Evolutionary conservation across 1,284 basidiomycete genomes (phyloP).

Genomic region (Sanghuangporus weigelae): DNA sequence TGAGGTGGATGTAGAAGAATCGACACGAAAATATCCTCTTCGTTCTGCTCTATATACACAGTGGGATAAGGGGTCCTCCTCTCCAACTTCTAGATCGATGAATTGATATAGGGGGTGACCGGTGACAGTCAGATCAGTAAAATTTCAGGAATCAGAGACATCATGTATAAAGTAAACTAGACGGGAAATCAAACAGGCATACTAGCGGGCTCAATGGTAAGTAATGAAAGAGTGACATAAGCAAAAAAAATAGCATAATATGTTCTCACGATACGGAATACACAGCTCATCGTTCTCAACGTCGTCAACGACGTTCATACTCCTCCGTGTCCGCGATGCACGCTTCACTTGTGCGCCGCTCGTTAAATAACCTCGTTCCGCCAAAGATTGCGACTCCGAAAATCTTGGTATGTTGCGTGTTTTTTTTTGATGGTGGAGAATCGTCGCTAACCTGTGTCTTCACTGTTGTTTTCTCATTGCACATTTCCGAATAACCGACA

Average conservation of each 20-base stretch:
- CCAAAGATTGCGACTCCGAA: constrained; percentile 93
- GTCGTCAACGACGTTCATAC: constrained; percentile 15
- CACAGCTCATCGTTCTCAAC: neutral
- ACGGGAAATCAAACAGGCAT: too few relatives aligned
- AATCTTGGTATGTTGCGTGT: constrained; percentile 62
- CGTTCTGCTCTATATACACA: too few relatives aligned
- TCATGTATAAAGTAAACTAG: too few relatives aligned
- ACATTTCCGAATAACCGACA: neutral
- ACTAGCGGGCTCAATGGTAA: too few relatives aligned
- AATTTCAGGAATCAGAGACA: too few relatives aligned
- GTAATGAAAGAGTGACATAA: neutral
- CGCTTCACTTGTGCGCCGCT: constrained; percentile 77
- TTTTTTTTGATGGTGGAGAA: neutral
- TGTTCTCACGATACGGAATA: neutral
- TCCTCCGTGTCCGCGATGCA: constrained; percentile 49
- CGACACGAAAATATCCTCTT: too few relatives aligned
- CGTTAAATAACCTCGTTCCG: constrained; percentile 79
- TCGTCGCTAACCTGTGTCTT: neutral
- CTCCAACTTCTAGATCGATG: too few relatives aligned
- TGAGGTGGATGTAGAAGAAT: too few relatives aligned
- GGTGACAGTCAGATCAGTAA: too few relatives aligned
- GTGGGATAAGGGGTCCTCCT: too few relatives aligned
- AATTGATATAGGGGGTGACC: too few relatives aligned
- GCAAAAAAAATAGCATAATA: neutral
- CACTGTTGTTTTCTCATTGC: neutral